Conservation (phyloP, 495 filamentous ascomycete genomes). For the Penicillium crystallinum region DNA sequence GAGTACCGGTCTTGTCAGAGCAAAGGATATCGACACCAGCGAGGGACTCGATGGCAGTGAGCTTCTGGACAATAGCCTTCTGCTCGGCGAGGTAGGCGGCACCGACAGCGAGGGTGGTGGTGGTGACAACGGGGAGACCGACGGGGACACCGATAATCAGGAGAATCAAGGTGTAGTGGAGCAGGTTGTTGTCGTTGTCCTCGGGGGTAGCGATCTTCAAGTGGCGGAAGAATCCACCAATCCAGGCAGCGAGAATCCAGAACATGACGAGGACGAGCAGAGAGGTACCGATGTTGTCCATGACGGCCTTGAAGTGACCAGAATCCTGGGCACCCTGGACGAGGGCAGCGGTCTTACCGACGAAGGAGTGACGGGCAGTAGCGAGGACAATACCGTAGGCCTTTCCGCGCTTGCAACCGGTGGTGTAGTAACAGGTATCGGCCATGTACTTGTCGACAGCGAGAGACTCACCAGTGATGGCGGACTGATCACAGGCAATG, state of each 20-base stretch:
- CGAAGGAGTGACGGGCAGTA: constrained; percentile 63
- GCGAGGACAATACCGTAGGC: constrained; percentile 61
- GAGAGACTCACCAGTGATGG: constrained; percentile 74
- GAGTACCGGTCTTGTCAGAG: constrained; percentile 75
- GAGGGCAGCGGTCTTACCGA: constrained; percentile 65
- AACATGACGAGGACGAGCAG: constrained; percentile 67
- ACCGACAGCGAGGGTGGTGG: constrained; percentile 70
- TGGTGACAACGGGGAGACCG: constrained; percentile 70
- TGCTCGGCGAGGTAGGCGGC: constrained; percentile 69
- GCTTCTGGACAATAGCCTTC: constrained; percentile 72
- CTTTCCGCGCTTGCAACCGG: constrained; percentile 74
- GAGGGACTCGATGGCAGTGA: constrained; percentile 70
- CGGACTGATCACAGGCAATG: constrained; percentile 66
- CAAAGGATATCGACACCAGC: constrained; percentile 73
- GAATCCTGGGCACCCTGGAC: constrained; percentile 66
- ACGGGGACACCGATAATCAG: constrained; percentile 71
- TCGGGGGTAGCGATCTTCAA: constrained; percentile 61
- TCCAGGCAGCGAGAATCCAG: constrained; percentile 68
- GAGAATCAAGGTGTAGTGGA: constrained; percentile 63
- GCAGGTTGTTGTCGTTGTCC: constrained; percentile 46
- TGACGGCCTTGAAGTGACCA: constrained; percentile 79
- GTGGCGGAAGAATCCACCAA: constrained; percentile 72
- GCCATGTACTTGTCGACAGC: constrained; percentile 76
- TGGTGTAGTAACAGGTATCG: constrained; percentile 68
- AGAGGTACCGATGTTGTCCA: constrained; percentile 74